phyloP scores from a whole-genome alignment of 176 grass and related monocot genomes.

The Dactylis glomerata region DNA sequence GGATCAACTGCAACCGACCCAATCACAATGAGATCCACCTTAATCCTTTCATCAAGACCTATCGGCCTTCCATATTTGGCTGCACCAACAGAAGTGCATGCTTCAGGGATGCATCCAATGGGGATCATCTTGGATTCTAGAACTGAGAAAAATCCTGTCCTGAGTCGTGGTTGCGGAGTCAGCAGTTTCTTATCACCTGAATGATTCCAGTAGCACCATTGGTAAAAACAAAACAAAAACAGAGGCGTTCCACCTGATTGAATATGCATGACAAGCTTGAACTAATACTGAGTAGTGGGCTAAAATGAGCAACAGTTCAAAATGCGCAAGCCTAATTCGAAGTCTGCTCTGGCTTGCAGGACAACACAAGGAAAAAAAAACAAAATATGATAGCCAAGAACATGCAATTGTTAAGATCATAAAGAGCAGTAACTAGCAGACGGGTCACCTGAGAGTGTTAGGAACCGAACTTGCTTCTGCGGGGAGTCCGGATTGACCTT shows the following conservation, averaged over 20 bases:
- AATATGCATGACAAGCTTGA: background rate
- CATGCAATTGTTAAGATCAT: background rate
- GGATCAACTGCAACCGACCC: conserved; percentile 94
- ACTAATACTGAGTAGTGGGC: background rate
- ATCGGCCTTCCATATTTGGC: conserved; percentile 89
- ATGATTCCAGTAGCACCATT: background rate
- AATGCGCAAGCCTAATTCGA: background rate
- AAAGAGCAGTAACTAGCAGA: background rate
- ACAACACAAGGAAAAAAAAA: background rate
- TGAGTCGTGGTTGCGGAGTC: conserved; percentile 89
- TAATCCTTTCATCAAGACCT: conserved; percentile 68
- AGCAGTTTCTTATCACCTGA: conserved; percentile 77
- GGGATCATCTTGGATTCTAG: conserved; percentile 70
- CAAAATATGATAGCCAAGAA: background rate
- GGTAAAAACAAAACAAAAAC: background rate
- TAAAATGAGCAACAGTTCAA: background rate
- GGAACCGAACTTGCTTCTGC: conserved; percentile 89
- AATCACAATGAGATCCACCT: conserved; percentile 84
- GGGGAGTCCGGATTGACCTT: conserved; percentile 92
- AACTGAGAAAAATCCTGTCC: conserved; percentile 86
- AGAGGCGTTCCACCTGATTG: background rate
- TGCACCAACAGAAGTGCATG: conserved; percentile 89
- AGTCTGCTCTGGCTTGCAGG: conserved; percentile 1
- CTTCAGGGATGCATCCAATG: conserved; percentile 60
- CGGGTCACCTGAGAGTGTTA: conserved; percentile 68